Evolutionary conservation across 345 rosid species (phyloP).

Genomic region (Eucalyptus leucophloia): DNA sequence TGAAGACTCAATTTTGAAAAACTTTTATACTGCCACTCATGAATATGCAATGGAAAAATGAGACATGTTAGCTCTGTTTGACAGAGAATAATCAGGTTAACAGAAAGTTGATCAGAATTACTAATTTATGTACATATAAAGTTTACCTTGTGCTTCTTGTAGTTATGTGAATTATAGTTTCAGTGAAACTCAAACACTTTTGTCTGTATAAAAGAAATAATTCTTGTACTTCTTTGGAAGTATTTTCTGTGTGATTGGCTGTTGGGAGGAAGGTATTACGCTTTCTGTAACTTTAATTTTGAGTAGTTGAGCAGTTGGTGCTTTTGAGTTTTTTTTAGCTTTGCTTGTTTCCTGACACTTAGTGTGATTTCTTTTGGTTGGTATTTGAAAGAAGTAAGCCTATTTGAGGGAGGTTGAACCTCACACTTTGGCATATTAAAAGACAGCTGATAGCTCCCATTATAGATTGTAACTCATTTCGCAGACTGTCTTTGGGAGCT

Average conservation of each 20-base stretch:
- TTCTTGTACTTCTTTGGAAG: not conserved
- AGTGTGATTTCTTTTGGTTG: not conserved
- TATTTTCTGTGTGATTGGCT: not conserved
- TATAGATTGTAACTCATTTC: not conserved
- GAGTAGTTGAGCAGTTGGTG: not conserved
- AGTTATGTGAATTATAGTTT: not conserved
- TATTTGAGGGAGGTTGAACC: not conserved
- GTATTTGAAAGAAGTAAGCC: not conserved
- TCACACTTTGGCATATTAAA: not conserved
- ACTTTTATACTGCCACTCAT: not conserved
- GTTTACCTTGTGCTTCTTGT: not conserved
- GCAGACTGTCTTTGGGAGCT: not conserved
- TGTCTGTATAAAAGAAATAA: not conserved
- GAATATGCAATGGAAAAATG: not conserved
- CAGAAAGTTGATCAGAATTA: not conserved
- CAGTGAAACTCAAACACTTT: not conserved
- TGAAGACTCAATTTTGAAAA: not conserved
- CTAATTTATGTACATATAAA: not conserved
- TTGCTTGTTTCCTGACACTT: not conserved
- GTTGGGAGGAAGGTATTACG: not conserved
- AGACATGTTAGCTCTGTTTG: not conserved
- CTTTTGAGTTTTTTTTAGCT: not conserved
- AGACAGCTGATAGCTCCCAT: not conserved
- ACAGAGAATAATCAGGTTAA: not conserved
- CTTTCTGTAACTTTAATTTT: not conserved